A percentile compares a stretch with the other conserved stretches of the same genome.
These are phyloP conservation scores for Botrytis galanthina DNA, from an alignment of 2,329 filamentous ascomycete species.

Conservation along the genomic window DNA sequence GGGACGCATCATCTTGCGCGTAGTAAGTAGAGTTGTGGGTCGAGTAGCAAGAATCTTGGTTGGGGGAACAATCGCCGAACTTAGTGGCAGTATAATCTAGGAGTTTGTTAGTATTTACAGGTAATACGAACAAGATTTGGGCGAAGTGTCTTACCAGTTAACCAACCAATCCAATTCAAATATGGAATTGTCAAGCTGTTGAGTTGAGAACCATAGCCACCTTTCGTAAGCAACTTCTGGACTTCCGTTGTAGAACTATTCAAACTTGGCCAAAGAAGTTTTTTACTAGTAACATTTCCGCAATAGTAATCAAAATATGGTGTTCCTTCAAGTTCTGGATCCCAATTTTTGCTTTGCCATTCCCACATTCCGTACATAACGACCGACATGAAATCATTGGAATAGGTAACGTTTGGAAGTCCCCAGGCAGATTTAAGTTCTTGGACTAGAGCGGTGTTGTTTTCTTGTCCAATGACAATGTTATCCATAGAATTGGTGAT, in stretches of 20 bases:
- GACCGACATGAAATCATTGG: constrained; percentile 51
- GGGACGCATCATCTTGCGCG: constrained; percentile 43
- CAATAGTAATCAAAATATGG: constrained; percentile 53
- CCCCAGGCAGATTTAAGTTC: constrained; percentile 55
- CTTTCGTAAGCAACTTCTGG: constrained; percentile 45
- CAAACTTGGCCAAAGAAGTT: constrained; percentile 58
- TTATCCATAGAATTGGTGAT: constrained; percentile 58
- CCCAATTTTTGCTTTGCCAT: constrained; percentile 60
- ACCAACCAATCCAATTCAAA: constrained; percentile 57
- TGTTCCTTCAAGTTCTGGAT: constrained; percentile 49
- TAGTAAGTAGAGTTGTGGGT: constrained; percentile 48
- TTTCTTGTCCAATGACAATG: constrained; percentile 51
- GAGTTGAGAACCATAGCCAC: constrained; percentile 47
- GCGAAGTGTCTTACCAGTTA: constrained; percentile 34
- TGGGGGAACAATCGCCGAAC: constrained; percentile 27
- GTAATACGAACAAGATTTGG: background rate
- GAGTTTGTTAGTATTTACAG: background rate
- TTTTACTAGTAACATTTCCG: constrained; percentile 50
- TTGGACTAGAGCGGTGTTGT: constrained; percentile 39
- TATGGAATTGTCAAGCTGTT: constrained; percentile 47
- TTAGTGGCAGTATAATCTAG: constrained; percentile 6
- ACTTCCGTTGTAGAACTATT: constrained; percentile 65
- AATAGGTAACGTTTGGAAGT: constrained; percentile 43
- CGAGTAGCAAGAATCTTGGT: constrained; percentile 52
- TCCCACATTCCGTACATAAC: constrained; percentile 45